A percentile compares a stretch with the other conserved stretches of the same genome.
phyloP scores from a whole-genome alignment of 1,139 yeast species.

The Candida gigantensis region DNA sequence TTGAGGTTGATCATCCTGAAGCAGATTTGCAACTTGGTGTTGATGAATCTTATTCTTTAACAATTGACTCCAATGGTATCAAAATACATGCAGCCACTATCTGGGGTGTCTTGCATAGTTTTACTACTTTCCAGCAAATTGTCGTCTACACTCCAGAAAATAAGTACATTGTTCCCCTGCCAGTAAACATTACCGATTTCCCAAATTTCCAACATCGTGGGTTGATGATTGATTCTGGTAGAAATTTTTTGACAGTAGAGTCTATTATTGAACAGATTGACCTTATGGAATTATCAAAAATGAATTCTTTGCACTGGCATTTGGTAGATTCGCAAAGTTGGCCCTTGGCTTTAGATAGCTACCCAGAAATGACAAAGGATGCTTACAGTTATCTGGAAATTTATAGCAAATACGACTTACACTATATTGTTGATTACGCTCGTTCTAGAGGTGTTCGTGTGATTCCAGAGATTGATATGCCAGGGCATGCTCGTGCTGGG shows the following conservation, averaged over 20 bases:
- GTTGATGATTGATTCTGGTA: slow-evolving; percentile 43
- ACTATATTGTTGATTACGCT: slow-evolving; percentile 37
- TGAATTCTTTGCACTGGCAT: slow-evolving; percentile 52
- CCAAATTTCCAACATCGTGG: slow-evolving; percentile 50
- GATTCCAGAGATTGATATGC: slow-evolving; percentile 50
- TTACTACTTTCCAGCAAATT: slow-evolving; percentile 47
- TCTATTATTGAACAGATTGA: slow-evolving; percentile 42
- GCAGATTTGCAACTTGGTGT: slow-evolving; percentile 42
- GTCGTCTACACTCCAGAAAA: slow-evolving; percentile 27
- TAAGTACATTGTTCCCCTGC: slow-evolving; percentile 30
- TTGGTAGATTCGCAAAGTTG: slow-evolving; percentile 48
- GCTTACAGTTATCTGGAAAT: slow-evolving; percentile 41
- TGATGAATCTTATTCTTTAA: slow-evolving; percentile 41
- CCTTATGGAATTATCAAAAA: slow-evolving; percentile 41
- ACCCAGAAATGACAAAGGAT: slow-evolving; percentile 45
- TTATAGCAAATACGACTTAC: slow-evolving; percentile 35
- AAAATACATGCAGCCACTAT: slow-evolving; percentile 33
- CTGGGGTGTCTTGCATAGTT: slow-evolving; percentile 51
- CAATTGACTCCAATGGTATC: slow-evolving; percentile 18
- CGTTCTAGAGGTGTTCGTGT: slow-evolving; percentile 42
- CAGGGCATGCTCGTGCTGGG: slow-evolving; percentile 51
- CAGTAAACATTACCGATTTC: slow-evolving; percentile 36
- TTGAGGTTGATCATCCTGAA: slow-evolving; percentile 24
- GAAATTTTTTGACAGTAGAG: slow-evolving; percentile 38
- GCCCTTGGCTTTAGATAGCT: slow-evolving; percentile 39